Evolutionary conservation across 1,139 yeast species (phyloP).

Genomic region (Hemisphaericaspora xylanilytica): DNA sequence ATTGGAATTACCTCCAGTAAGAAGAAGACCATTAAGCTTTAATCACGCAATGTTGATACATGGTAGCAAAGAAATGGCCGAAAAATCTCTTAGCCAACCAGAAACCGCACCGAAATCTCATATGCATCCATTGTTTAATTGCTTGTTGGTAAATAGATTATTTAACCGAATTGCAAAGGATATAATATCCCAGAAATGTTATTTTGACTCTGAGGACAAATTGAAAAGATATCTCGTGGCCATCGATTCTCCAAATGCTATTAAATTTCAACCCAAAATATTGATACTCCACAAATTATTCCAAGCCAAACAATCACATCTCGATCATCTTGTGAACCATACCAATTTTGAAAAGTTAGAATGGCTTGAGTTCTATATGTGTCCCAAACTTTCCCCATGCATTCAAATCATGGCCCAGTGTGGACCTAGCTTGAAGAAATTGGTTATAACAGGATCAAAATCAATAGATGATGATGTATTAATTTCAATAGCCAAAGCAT

Average conservation of each 20-base stretch:
- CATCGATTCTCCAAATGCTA: slow-evolving; percentile 14
- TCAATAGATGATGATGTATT: slow-evolving; percentile 61
- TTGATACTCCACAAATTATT: slow-evolving; percentile 39
- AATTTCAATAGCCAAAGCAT: slow-evolving; percentile 45
- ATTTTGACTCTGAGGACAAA: slow-evolving; percentile 47
- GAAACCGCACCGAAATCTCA: slow-evolving; percentile 7
- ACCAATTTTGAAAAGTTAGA: slow-evolving; percentile 49
- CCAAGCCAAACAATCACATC: slow-evolving; percentile 27
- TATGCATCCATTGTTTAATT: slow-evolving; percentile 43
- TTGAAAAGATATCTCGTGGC: slow-evolving; percentile 44
- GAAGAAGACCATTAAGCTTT: slow-evolving; percentile 67
- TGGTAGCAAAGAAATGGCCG: slow-evolving; percentile 54
- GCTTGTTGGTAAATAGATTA: slow-evolving; percentile 64
- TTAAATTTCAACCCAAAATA: slow-evolving; percentile 26
- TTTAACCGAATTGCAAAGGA: slow-evolving; percentile 61
- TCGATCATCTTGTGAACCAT: slow-evolving; percentile 20
- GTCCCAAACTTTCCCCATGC: slow-evolving; percentile 69
- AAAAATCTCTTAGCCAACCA: slow-evolving; percentile 44
- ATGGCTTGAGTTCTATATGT: slow-evolving; percentile 80
- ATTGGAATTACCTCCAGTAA: slow-evolving; percentile 53
- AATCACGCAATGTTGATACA: slow-evolving; percentile 50
- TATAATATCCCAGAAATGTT: slow-evolving; percentile 53
- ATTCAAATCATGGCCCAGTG: slow-evolving; percentile 36
- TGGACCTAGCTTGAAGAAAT: slow-evolving; percentile 44
- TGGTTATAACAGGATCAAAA: slow-evolving; percentile 76